Evolutionary conservation across 139 green algal genomes (phyloP).

Genomic region (Micromonas commoda): DNA sequence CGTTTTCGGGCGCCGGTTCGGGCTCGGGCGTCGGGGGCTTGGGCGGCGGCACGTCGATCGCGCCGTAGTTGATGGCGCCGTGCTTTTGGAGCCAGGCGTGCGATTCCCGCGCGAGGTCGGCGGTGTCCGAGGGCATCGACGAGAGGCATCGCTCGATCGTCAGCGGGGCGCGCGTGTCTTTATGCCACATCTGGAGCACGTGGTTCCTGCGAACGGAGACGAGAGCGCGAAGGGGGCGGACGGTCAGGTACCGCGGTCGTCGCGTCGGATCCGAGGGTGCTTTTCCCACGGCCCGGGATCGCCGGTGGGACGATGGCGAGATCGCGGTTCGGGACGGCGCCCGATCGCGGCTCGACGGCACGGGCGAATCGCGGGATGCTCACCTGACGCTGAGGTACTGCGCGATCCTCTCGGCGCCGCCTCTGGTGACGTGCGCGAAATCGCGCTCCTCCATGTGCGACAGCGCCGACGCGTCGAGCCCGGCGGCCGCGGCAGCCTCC

Average conservation of each 20-base stretch:
- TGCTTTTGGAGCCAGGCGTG: background rate
- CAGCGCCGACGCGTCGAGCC: background rate
- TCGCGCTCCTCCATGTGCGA: background rate
- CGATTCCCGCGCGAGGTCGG: background rate
- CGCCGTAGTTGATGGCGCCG: constrained; percentile 20
- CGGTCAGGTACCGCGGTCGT: no score
- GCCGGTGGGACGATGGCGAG: background rate
- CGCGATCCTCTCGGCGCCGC: background rate
- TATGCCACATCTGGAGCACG: background rate
- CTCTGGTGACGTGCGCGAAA: background rate
- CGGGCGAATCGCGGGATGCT: background rate
- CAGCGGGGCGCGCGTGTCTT: background rate
- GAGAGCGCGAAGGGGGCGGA: no score
- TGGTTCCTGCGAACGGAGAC: background rate
- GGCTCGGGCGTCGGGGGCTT: background rate
- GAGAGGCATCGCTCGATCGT: background rate
- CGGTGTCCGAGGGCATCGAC: background rate
- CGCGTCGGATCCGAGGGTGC: no score
- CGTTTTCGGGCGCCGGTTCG: background rate
- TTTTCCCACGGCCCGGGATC: no score
- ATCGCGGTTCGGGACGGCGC: background rate
- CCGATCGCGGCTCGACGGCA: background rate
- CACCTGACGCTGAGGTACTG: background rate
- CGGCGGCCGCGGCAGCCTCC: background rate
- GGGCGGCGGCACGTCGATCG: background rate